These are phyloP conservation scores for Leishmania martiniquensis DNA, from an alignment of 208 protist species.

Conservation along the genomic window DNA sequence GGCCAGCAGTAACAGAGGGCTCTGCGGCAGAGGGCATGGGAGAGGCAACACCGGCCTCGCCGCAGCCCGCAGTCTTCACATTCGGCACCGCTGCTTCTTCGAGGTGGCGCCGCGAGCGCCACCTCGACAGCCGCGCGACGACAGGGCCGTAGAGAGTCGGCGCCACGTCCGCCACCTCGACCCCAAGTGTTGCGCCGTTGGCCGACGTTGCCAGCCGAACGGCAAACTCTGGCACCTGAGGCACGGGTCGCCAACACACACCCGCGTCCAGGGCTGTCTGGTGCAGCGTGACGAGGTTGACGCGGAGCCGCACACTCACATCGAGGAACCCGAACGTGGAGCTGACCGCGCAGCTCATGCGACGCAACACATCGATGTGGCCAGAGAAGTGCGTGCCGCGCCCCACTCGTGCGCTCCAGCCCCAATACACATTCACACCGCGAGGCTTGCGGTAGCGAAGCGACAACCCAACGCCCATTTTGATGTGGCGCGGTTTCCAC, in stretches of 20 bases:
- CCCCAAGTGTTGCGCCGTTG: constrained; percentile 42
- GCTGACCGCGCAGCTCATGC: constrained; percentile 64
- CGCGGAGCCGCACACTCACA: constrained; percentile 59
- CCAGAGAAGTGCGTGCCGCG: constrained; percentile 46
- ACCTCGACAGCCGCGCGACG: constrained; percentile 7
- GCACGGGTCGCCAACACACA: constrained; percentile 54
- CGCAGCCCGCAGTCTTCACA: background rate
- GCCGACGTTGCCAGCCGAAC: constrained; percentile 49
- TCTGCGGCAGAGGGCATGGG: background rate
- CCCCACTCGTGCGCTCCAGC: constrained; percentile 49
- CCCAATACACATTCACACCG: constrained; percentile 81
- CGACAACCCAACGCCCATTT: constrained; percentile 60
- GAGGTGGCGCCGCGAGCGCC: constrained; percentile 7
- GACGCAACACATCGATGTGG: constrained; percentile 77
- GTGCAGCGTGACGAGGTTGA: constrained; percentile 81
- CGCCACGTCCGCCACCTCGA: constrained; percentile 59
- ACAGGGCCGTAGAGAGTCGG: constrained; percentile 31
- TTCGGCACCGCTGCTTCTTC: background rate
- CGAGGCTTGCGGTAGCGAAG: constrained; percentile 73
- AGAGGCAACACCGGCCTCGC: background rate
- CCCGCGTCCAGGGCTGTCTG: constrained; percentile 68
- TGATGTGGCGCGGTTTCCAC: constrained; percentile 57
- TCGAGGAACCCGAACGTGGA: constrained; percentile 51
- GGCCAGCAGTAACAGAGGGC: background rate
- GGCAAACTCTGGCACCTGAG: constrained; percentile 31